Evolutionary conservation across 352 stramenopile species (phyloP), one percentile per base, ranked within the genome.

Genomic region (Phytophthora parvispora): DNA sequence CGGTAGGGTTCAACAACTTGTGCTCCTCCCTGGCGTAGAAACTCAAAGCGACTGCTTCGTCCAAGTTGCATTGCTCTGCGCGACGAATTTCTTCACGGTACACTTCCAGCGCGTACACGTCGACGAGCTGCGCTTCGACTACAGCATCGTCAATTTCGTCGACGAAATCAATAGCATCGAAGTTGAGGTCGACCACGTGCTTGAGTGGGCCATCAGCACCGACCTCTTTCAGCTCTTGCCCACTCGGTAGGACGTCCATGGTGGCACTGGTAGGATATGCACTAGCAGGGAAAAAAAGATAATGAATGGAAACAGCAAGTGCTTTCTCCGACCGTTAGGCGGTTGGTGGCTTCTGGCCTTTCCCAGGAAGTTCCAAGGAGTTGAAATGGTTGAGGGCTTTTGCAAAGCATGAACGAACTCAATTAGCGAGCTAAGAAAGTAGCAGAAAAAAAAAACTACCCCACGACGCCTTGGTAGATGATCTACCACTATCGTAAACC

Each of bases 41-140:
- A 62, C 83, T 91, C 47, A 78, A 52, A 24, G 83, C 83, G 22
- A 87, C 32, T 7, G 77, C 67, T 53, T 79, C 52, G 27, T 91
- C 83, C 43, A 86, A 34, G 7, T 54, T 25, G 12, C 73, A 15
- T 47, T 82, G 77, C 32, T 87, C 78, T 2, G 60, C 64, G 38
- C 51, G 60, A 25, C 71, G 67, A 10, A 88, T 67, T 55, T 83
- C 75, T 67, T 80, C 69, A 6, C 65, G 76, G 28, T 86, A 77
- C 22, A 79, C 56, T 47, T 86, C 80, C 22, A 90, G 56, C 10
- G 59, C 70, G 24, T 71, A 76, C 3, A 78, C 55, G 6, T 78
- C 74, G 20, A 60, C 54, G 12, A 75, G 52, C 42, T 75, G 48
- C 7, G 24, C 60, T 60, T 73, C 42, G 10, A 68, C 54, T 29